Base-by-base conservation (phyloP, 148 eudicot genomes). In the Nyssa sinensis region DNA sequence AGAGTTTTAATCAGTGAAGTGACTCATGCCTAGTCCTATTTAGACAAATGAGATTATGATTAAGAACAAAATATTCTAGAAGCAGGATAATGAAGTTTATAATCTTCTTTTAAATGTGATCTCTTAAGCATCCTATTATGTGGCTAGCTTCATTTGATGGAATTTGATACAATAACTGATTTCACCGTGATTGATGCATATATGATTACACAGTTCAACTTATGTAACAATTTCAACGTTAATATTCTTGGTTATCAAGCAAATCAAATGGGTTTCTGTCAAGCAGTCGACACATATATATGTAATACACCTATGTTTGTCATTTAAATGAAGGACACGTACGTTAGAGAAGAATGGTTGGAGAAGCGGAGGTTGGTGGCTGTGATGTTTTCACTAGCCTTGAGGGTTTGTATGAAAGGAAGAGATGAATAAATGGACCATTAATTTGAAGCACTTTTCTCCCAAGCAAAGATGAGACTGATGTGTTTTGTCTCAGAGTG, bases 331-430 rank as follows among this genome's bases (percentile, higher is more conserved):
- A 4, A 33, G 47, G 68, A 64, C 24, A 33, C 8, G 12, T n/a
- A 33, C 8, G 12, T n/a, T 1, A 34, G n/a, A 28, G 68, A 64
- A 6, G 47, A 64, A 64, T 64, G 8, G 41, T 33, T 64, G 34
- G 47, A 64, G 49, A 34, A 64, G 47, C 47, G 33, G 51, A 27
- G 68, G 28, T 64, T 64, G 68, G 68, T 64, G 47, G 68, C 47
- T 64, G 44, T 11, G 4, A 14, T 16, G 11, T 31, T 39, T 1
- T 44, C 51, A 44, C n/a, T n/a, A n/a, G n/a, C 16, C 51, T 44
- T 14, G 12, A 44, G 51, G 0, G 4, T 19, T 44, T 3, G 17
- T 44, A 44, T 11, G 16, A 3, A 44, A 44, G 0, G 51, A 44
- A 44, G 19, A 7, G 44, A 39, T 39, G 11, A 39, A 39, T 39